Evolutionary conservation across 345 rosid species (phyloP).

Genomic region (Eucalyptus guilfoylei): DNA sequence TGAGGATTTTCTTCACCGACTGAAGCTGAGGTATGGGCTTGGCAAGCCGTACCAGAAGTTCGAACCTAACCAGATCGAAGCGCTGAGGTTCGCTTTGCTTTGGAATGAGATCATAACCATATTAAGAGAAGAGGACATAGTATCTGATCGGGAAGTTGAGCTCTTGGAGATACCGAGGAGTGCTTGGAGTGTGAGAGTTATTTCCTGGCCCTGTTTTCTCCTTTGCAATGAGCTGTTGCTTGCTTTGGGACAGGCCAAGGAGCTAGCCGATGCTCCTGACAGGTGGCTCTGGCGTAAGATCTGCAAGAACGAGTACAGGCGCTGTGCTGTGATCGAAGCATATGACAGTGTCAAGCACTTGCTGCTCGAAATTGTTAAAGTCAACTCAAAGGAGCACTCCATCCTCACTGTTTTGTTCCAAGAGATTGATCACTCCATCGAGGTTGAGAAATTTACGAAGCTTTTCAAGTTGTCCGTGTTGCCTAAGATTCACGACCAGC

Average conservation of each 20-base stretch:
- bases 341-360: constrained; percentile 71
- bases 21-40: constrained; percentile 87
- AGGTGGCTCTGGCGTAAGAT: constrained; percentile 88
- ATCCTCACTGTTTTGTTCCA: constrained; percentile 64
- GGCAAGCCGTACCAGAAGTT: constrained; percentile 85
- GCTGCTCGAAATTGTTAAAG: constrained; percentile 47
- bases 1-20: constrained; percentile 58
- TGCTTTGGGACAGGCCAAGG: constrained; percentile 82
- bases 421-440: constrained; percentile 56
- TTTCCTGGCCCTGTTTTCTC: constrained; percentile 90
- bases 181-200: constrained; percentile 71
- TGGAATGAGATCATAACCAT: constrained; percentile 82
- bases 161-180: constrained; percentile 69
- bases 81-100: constrained; percentile 71
- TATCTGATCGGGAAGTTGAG: constrained; percentile 75
- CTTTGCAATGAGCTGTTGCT: constrained; percentile 82
- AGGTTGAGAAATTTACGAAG: constrained; percentile 63
- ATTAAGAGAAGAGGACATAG: constrained; percentile 87
- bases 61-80: constrained; percentile 79
- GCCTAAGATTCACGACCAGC: constrained; percentile 50
- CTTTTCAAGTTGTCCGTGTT: constrained; percentile 52
- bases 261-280: constrained; percentile 83
- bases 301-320: constrained; percentile 80
- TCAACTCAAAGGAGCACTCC: constrained; percentile 67
- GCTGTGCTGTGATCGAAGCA: constrained; percentile 82